Evolutionary conservation across 768 basidiomycete species (phyloP).

Genomic region (Psilocybe subaeruginosa): DNA sequence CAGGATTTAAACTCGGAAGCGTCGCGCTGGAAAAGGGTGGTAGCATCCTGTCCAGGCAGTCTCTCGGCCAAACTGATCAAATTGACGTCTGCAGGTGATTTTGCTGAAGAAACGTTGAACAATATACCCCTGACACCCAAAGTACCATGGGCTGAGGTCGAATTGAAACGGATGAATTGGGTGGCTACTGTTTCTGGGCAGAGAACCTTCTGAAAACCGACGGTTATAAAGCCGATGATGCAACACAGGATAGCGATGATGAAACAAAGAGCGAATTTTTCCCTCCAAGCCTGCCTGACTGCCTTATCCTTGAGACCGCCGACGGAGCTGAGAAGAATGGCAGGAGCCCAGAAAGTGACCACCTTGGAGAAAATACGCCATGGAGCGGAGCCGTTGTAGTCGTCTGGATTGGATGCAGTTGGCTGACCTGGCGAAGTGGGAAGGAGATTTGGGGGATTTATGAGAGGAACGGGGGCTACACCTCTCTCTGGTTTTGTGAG

Average conservation of each 20-base stretch:
- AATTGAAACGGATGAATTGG: constrained; percentile 48
- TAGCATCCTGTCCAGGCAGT: constrained; percentile 84
- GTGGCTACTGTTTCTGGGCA: constrained; percentile 67
- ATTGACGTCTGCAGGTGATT: constrained; percentile 55
- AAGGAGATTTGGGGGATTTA: constrained; percentile 69
- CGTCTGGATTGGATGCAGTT: constrained; percentile 29
- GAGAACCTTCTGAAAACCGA: constrained; percentile 90
- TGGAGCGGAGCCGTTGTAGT: constrained; percentile 51
- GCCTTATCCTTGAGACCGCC: constrained; percentile 83
- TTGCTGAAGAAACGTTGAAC: constrained; percentile 69
- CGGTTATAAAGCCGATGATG: constrained; percentile 87
- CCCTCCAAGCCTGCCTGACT: constrained; percentile 92
- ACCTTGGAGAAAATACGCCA: constrained; percentile 85
- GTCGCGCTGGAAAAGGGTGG: constrained; percentile 78
- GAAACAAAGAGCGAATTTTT: constrained; percentile 93
- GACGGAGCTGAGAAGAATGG: constrained; percentile 68
- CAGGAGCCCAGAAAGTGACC: constrained; percentile 92
- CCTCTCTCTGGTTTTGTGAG: constrained; percentile 94
- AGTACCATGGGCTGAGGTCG: constrained; percentile 57
- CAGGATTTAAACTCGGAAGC: constrained; percentile 71
- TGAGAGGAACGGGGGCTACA: constrained; percentile 92
- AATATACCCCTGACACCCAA: constrained; percentile 79
- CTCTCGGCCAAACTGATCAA: constrained; percentile 54
- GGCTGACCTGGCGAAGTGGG: constrained; percentile 39
- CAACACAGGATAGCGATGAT: constrained; percentile 81